These are phyloP conservation scores for Globisporangium splendens DNA, from an alignment of 352 stramenopile genomes.

Conservation along the genomic window DNA sequence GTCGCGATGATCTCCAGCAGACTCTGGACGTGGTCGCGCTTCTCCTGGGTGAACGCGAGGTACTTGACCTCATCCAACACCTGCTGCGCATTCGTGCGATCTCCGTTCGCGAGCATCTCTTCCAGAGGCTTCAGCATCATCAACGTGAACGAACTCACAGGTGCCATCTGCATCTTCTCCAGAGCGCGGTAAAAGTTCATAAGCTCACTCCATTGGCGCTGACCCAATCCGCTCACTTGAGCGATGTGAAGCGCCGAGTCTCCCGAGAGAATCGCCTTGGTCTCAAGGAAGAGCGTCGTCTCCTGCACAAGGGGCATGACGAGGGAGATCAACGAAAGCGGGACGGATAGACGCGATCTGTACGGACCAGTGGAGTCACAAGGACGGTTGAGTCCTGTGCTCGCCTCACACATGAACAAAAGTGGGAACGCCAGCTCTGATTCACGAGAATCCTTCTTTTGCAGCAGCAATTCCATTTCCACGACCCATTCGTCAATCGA, in stretches of 20 bases:
- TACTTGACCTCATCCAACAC: constrained; percentile 52
- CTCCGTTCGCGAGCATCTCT: constrained; percentile 34
- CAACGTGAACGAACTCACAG: constrained; percentile 46
- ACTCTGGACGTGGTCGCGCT: constrained; percentile 55
- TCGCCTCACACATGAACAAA: constrained; percentile 61
- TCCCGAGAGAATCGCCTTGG: constrained; percentile 36
- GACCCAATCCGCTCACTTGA: constrained; percentile 36
- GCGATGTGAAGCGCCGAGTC: constrained; percentile 20
- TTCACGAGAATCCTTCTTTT: constrained; percentile 15
- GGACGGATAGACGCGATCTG: constrained; percentile 26
- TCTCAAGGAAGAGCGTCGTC: constrained; percentile 56
- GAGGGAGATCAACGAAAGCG: constrained; percentile 47
- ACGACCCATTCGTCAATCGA: constrained; percentile 46
- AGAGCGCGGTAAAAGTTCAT: constrained; percentile 55
- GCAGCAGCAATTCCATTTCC: constrained; percentile 32
- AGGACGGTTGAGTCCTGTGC: constrained; percentile 17
- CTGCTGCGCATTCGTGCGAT: constrained; percentile 28
- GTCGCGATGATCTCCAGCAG: constrained; percentile 45
- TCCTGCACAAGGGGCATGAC: constrained; percentile 63
- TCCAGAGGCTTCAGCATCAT: constrained; percentile 52
- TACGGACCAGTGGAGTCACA: constrained; percentile 16
- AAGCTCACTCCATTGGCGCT: constrained; percentile 48
- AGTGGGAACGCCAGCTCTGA: constrained; percentile 48
- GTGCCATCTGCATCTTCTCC: constrained; percentile 47
- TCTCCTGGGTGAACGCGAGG: constrained; percentile 58